Evolutionary conservation across 495 filamentous ascomycete genomes (phyloP).

Genomic region (Alectoria sarmentosa): DNA sequence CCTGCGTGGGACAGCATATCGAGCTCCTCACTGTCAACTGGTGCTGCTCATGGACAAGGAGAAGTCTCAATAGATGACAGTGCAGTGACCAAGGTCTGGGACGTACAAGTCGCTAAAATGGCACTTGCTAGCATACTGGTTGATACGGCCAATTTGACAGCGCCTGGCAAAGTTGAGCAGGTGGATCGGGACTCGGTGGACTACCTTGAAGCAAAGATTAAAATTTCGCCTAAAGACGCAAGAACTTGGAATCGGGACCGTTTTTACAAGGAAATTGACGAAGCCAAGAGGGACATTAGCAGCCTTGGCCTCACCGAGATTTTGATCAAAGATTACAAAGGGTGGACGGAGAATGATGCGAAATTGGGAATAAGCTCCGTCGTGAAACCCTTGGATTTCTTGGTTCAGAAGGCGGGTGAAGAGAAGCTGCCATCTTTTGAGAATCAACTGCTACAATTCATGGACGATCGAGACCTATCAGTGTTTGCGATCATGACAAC

Average conservation of each 20-base stretch:
- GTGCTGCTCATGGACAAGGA: slow-evolving; percentile 30
- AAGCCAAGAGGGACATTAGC: slow-evolving; percentile 67
- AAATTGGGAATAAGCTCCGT: slow-evolving; percentile 69
- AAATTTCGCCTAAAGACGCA: slow-evolving; percentile 24
- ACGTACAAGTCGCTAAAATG: slow-evolving; percentile 63
- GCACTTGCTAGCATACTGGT: slow-evolving; percentile 75
- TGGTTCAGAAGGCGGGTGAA: slow-evolving; percentile 50
- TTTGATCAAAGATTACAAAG: slow-evolving; percentile 86
- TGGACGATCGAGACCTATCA: slow-evolving; percentile 50
- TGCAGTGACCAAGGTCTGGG: slow-evolving; percentile 34
- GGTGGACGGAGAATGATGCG: slow-evolving; percentile 58
- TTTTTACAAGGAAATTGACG: slow-evolving; percentile 57
- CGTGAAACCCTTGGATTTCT: slow-evolving; percentile 58
- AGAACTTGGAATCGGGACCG: slow-evolving; percentile 44
- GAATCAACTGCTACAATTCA: slow-evolving; percentile 46
- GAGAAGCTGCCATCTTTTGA: slow-evolving; percentile 40
- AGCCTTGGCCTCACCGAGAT: slow-evolving; percentile 63
- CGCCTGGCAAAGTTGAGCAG: slow-evolving; percentile 63
- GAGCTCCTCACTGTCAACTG: slow-evolving; percentile 25
- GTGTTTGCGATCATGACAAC: slow-evolving; percentile 75
- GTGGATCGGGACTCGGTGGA: slow-evolving; percentile 58
- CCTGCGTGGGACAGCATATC: slow-evolving; percentile 47
- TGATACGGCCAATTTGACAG: slow-evolving; percentile 71
- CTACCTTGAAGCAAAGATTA: slow-evolving; percentile 53
- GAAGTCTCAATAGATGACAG: slow-evolving; percentile 18